A percentile compares a stretch with the other conserved stretches of the same genome.
These are phyloP conservation scores for Solanum chacoense DNA, from an alignment of 305 asterid genomes.

Conservation along the genomic window DNA sequence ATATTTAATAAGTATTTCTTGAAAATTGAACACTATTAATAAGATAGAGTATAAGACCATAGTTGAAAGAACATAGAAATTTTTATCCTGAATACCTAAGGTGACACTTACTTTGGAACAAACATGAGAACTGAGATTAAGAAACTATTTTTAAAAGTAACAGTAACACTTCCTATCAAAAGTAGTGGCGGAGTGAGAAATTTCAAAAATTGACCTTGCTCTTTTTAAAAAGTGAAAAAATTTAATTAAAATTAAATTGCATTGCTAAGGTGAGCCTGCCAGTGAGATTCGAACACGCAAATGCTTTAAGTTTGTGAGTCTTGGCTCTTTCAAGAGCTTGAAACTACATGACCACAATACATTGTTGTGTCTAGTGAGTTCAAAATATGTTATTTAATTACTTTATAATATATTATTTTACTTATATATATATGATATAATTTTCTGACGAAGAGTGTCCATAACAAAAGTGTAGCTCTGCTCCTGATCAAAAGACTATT, in stretches of 20 bases:
- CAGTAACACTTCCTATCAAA: background rate
- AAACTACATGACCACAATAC: background rate
- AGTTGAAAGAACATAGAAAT: background rate
- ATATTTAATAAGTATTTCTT: no score
- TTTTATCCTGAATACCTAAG: no score
- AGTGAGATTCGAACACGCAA: background rate
- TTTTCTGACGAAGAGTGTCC: accelerated
- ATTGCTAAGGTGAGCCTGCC: background rate
- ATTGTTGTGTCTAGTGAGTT: background rate
- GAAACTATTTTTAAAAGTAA: no score
- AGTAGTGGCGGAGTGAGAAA: background rate
- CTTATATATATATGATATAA: background rate
- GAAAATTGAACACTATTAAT: background rate
- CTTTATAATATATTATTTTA: no score
- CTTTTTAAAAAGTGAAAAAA: no score
- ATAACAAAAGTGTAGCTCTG: background rate
- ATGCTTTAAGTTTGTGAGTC: background rate
- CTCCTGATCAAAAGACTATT: background rate
- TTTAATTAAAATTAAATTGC: no score
- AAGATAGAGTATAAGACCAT: background rate
- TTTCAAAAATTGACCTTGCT: no score
- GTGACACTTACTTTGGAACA: no score
- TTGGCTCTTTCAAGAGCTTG: background rate
- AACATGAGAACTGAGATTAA: background rate
- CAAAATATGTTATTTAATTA: no score